phyloP scores from a whole-genome alignment of 345 rosid genomes.

The Populus deltoides region DNA sequence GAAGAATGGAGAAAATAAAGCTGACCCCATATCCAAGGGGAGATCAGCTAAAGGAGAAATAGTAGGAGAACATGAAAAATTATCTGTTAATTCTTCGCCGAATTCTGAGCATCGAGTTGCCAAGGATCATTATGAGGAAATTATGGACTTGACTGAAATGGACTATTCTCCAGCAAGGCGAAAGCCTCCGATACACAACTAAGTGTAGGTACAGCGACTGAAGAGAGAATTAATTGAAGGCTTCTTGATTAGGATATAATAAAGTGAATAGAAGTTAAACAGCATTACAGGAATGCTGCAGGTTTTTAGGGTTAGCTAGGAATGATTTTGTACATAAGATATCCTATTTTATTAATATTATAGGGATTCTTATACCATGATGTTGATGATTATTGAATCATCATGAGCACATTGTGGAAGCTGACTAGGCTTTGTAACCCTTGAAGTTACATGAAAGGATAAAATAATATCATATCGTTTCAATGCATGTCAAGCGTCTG shows the following conservation, averaged over 20 bases:
- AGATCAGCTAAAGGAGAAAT: conserved; percentile 5
- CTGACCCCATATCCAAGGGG: not conserved
- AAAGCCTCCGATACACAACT: conserved; percentile 58
- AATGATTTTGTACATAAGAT: conserved; percentile 14
- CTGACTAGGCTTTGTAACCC: not conserved
- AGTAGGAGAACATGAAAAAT: conserved; percentile 10
- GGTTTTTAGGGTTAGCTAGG: conserved; percentile 25
- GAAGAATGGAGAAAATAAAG: conserved; percentile 20
- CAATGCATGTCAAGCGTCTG: not conserved
- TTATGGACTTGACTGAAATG: conserved; percentile 39
- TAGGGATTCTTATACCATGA: not conserved
- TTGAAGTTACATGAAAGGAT: not conserved
- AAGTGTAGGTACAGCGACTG: not conserved
- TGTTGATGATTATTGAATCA: conserved; percentile 12
- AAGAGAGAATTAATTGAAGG: not conserved
- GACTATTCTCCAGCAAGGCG: conserved; percentile 58
- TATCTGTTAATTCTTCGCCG: conserved; percentile 14
- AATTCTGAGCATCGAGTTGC: conserved; percentile 10
- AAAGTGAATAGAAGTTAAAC: conserved; percentile 22
- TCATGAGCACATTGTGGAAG: conserved; percentile 3
- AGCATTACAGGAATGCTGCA: conserved; percentile 48
- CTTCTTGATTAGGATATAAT: not conserved
- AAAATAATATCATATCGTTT: too few species aligned
- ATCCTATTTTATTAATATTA: not conserved
- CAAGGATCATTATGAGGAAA: conserved; percentile 22